Percentiles rank a stretch among this genome's conserved stretches.
These are phyloP conservation scores for Globisporangium paroecandrum DNA, from an alignment of 352 stramenopile genomes.

Conservation along the genomic window DNA sequence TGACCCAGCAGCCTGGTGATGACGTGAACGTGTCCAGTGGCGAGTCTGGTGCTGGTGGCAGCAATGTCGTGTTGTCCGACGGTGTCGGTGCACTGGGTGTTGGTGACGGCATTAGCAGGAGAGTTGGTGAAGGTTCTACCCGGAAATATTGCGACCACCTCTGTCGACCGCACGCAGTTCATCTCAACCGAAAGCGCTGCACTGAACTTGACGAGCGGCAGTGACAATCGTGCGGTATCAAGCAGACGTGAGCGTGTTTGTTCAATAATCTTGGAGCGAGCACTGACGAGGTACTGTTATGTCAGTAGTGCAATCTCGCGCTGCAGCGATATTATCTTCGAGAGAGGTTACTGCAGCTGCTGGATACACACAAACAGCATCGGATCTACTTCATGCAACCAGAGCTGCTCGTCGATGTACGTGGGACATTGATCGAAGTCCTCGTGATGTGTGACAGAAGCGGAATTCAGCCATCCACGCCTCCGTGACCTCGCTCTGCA, in stretches of 20 bases:
- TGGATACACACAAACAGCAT: not conserved
- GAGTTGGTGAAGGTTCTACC: conserved; percentile 19
- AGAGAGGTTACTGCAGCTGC: not conserved
- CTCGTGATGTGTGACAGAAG: not conserved
- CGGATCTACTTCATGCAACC: not conserved
- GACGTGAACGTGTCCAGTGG: not conserved
- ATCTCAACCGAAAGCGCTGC: conserved; percentile 16
- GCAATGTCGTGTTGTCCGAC: not conserved
- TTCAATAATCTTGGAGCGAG: conserved; percentile 1
- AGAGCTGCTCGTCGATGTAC: not conserved
- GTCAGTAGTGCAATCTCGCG: not conserved
- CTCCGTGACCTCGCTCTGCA: no score
- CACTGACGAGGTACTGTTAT: not conserved
- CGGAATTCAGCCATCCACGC: not conserved
- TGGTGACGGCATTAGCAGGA: not conserved
- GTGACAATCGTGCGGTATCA: conserved; percentile 3
- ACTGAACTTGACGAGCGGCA: conserved; percentile 12
- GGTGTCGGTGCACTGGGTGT: conserved; percentile 3
- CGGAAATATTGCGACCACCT: conserved; percentile 21
- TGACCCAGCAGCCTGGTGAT: not conserved
- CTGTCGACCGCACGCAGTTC: conserved; percentile 7
- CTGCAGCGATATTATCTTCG: not conserved
- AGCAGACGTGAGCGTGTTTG: conserved; percentile 9
- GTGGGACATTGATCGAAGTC: not conserved
- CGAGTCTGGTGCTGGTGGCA: not conserved